A percentile compares a stretch with the other conserved stretches of the same genome.
Evolutionary conservation across 768 basidiomycete species (phyloP).

Genomic region (Leucosporidium creatinivorum): DNA sequence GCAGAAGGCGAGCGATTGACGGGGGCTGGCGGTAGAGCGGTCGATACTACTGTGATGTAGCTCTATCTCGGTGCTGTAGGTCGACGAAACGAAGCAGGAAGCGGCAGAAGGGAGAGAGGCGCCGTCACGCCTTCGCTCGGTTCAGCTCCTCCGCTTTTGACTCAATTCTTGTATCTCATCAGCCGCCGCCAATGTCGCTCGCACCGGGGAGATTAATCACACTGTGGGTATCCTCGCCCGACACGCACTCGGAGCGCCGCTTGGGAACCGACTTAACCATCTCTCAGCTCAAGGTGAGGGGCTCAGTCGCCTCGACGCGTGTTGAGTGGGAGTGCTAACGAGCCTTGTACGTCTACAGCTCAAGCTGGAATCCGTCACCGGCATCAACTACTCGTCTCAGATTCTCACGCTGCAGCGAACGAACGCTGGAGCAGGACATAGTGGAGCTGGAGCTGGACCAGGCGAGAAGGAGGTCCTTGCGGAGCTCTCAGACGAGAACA

Average conservation of each 20-base stretch:
- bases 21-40: no score
- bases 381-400: conserved; percentile 70
- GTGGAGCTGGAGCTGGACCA: conserved; percentile 41
- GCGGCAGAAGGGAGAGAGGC: no score
- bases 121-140: no score
- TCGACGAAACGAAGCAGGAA: no score
- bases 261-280: conserved; percentile 69
- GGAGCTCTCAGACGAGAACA: conserved; percentile 58
- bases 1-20: no score
- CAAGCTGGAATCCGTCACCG: conserved; percentile 86
- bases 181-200: no score
- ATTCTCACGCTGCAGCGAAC: conserved; percentile 56
- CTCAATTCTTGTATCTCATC: no score
- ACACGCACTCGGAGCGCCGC: conserved; percentile 82
- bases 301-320: conserved; percentile 5
- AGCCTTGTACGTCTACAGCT: conserved; percentile 44
- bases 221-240: conserved; percentile 73
- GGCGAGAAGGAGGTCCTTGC: conserved; percentile 45
- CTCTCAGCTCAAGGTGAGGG: conserved; percentile 67
- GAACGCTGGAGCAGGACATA: conserved; percentile 38
- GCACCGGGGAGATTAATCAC: conserved; percentile 44
- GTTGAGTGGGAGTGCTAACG: background rate
- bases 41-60: no score
- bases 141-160: no score
- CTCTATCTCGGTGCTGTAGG: no score